Base-by-base conservation (phyloP, 1,284 basidiomycete genomes). In the Trametes versicolor region DNA sequence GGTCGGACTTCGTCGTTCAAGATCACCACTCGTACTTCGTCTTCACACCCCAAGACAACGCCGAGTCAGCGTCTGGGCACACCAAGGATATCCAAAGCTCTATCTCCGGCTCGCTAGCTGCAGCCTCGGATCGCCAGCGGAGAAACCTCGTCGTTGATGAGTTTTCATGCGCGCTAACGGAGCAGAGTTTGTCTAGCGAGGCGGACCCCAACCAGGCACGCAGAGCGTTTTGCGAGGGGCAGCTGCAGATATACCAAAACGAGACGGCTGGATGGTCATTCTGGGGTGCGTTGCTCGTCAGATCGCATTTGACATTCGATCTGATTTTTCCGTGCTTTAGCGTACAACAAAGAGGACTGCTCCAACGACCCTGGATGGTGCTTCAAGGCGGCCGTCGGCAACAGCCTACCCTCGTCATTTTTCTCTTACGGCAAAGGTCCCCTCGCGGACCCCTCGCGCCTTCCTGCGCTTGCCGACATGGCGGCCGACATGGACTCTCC, bases 1-100 rank as follows among this genome's bases (percentile, higher is more conserved):
- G 90, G 39, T 74, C 76, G 0, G 92, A 94, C 73, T 94, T 93
- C 70, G 83, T 92, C 41, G 87, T 94, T 34, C 84, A 91, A 68
- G 92, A 94, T 69, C 87, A 93, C 73, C 92, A 94, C 73, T 88
- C 91, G 2, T 90, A 90, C 77, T 91, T 88, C 69, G 90, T 92
- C 60, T 93, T 87, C 73, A 83, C 84, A 3, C 74, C 83, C 9
- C 69, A 76, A 8, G 84, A 89, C 71, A 72, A 78, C 55, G 71
- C 73, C 5, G 80, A 85, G 65, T 74, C 85, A 23, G 86, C 84
- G 0, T 77, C 79, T 27, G 73, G 84, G 47, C 87, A 89, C 67
- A 85, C 82, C 0, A 68, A 73, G 45, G 82, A 89, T 37, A 73
- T 90, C 41, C 72, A 79, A 48, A 79, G 78, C 12, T 71, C 76